Evolutionary conservation across 169 alveolate species (phyloP), one percentile per base, ranked within the genome.

Genomic region (Plasmodium vivax): DNA sequence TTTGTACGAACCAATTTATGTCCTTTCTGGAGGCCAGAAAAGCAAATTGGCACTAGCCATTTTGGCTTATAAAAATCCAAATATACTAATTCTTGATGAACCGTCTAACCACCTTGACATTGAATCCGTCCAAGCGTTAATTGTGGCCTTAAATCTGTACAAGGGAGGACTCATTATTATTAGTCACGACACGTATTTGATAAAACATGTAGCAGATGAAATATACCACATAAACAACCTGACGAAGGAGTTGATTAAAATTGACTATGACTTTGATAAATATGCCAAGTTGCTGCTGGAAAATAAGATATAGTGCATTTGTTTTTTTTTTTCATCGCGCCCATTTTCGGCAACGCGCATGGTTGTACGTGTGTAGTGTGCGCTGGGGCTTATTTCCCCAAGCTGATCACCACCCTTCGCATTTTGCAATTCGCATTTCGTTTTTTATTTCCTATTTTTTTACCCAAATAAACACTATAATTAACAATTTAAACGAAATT

Each of bases 91-190:
- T 82, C 96, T 99, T 96, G 99, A 99, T 94, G 99, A 99, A 96
- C 99, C 99, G 45, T 98, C 99, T 23, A 99, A 99, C 96, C 99
- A 99, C 93, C 97, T 99, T 85, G 99, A 99, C 96, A 96, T 99
- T 54, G 99, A 99, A 95, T 99, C 99, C 45, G 98, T 99, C 51
- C 99, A 98, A 98, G 99, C 99, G 14, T 97, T 99, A 82, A 98
- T 98, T 95, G 98, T 98, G 47, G 99, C 99, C 1, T 93, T 98
- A 5, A 98, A 98, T 93, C 97, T 97, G 82, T 99, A 97, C 93
- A 96, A 98, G 85, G 99, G 99, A 82, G 99, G 99, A 19, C 96
- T 99, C 45, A 95, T 99, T 30, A 97, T 99, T 68, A 99, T 99
- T 23, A 97, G 99, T 92, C 99, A 99, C 95, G 99, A 99, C 95